Percentiles rank a stretch among this genome's conserved stretches.
Evolutionary conservation across 1,139 yeast species (phyloP).

Genomic region (Suhomyces guaymorum): DNA sequence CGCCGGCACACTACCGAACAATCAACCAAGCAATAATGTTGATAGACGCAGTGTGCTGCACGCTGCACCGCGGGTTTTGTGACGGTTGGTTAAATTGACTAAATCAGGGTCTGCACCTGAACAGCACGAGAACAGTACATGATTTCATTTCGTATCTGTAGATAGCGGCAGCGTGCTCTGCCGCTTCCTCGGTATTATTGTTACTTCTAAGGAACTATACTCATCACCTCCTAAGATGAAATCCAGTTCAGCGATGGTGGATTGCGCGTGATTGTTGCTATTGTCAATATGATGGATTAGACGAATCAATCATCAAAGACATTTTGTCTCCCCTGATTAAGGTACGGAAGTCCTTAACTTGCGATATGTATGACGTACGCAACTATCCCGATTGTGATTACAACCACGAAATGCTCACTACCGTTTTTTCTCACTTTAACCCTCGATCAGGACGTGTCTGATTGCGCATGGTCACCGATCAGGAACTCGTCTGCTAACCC

Average conservation of each 20-base stretch:
- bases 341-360: not conserved
- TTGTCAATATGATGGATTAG: not conserved
- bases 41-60: conserved; percentile 5
- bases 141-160: conserved; percentile 1
- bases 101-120: conserved; percentile 8
- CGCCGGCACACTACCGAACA: conserved; percentile 3
- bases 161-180: no score
- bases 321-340: not conserved
- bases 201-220: no score
- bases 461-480: not conserved
- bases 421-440: not conserved
- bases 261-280: no score
- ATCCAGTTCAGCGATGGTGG: no score
- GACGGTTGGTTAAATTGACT: conserved; percentile 1
- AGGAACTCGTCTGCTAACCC: conserved; percentile 2
- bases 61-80: conserved; percentile 2
- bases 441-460: not conserved
- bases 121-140: no score
- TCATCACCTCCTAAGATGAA: no score
- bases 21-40: not conserved
- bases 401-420: no score
- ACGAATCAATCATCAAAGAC: not conserved
- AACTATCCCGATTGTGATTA: not conserved
- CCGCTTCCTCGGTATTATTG: no score
- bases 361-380: not conserved